These are phyloP conservation scores for Globomyces pollinis-pini DNA, from an alignment of 192 early-diverging fungal genomes.

Conservation along the genomic window DNA sequence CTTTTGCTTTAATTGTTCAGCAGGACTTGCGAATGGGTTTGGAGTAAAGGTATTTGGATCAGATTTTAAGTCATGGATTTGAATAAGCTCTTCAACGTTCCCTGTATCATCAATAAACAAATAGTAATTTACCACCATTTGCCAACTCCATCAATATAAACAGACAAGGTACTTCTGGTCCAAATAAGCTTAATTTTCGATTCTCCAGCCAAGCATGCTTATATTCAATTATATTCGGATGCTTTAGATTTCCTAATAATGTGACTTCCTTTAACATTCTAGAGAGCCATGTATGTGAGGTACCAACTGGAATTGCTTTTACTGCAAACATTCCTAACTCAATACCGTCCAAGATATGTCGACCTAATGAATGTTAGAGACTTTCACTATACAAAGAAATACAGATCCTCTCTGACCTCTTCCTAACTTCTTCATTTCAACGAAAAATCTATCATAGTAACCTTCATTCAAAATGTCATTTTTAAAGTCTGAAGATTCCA, in stretches of 20 bases:
- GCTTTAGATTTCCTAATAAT: slow-evolving; percentile 78
- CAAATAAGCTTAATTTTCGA: slow-evolving; percentile 47
- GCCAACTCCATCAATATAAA: slow-evolving; percentile 91
- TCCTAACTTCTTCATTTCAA: slow-evolving; percentile 79
- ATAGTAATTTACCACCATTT: slow-evolving; percentile 91
- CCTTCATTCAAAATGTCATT: slow-evolving; percentile 76
- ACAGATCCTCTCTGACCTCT: slow-evolving; percentile 85
- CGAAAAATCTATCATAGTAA: slow-evolving; percentile 90
- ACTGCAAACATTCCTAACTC: slow-evolving; percentile 72
- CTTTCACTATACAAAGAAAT: slow-evolving; percentile 69
- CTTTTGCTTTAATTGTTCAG: too few species aligned
- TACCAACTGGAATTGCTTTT: slow-evolving; percentile 90
- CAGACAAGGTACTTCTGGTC: slow-evolving; percentile 83
- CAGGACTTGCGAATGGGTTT: too few species aligned
- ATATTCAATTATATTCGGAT: slow-evolving; percentile 90
- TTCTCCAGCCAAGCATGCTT: slow-evolving; percentile 95
- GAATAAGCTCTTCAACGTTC: neutral
- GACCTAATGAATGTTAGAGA: neutral
- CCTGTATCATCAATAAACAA: slow-evolving; percentile 42
- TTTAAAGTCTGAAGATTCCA: too few species aligned
- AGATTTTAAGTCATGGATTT: neutral
- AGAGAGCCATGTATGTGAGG: slow-evolving; percentile 82
- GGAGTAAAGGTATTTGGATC: slow-evolving; percentile 1
- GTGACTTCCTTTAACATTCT: slow-evolving; percentile 91
- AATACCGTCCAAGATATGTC: slow-evolving; percentile 27